Evolutionary conservation across 768 basidiomycete species (phyloP), one percentile per base, ranked within the genome.

Genomic region (Russula vinacea): DNA sequence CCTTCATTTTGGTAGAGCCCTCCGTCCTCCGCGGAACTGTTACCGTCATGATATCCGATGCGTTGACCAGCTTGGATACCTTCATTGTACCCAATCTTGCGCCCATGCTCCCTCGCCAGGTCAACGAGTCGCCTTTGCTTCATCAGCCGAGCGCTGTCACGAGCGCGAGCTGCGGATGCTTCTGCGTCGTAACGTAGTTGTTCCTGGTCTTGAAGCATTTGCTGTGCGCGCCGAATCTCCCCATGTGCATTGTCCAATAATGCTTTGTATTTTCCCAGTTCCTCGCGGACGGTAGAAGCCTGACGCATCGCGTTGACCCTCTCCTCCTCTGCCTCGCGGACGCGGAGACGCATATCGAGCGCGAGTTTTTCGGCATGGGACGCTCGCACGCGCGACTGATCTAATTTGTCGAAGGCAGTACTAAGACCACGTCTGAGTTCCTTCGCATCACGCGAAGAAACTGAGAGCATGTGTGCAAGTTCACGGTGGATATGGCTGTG

Each of bases 291-390:
- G 40, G 76, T 72, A 14, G 74, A 72, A 0, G 73, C 67, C 3
- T 81, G 78, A 24, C 75, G 76, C 65, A 80, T 77, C 1, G 79
- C 71, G 14, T 71, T 70, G 8, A 74, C 65, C 45, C 79, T 76
- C 39, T 74, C 76, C 14, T 79, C 78, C 32, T 76, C 78, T 11
- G 76, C 76, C 45, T 73, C 70, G 53, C 76, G 77, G 60, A 82
- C 72, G 29, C 77, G 75, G 58, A 74, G 71, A 26, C 79, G 79
- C 65, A 81, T 75, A 52, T 81, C 81, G 50, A 79, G 72, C n/a
- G 79, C 79, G 44, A 80, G 77, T 45, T 73, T 74, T 65, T 81
- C 80, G n/a, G 80, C 78, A 29, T 76, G 73, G 33, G 74, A 75
- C 26, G 79, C 80, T 59, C 80, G 79, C 33, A 69, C 68, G 2